These are phyloP conservation scores for Geotrichum siamense DNA, from an alignment of 1,139 yeast species.

Conservation along the genomic window DNA sequence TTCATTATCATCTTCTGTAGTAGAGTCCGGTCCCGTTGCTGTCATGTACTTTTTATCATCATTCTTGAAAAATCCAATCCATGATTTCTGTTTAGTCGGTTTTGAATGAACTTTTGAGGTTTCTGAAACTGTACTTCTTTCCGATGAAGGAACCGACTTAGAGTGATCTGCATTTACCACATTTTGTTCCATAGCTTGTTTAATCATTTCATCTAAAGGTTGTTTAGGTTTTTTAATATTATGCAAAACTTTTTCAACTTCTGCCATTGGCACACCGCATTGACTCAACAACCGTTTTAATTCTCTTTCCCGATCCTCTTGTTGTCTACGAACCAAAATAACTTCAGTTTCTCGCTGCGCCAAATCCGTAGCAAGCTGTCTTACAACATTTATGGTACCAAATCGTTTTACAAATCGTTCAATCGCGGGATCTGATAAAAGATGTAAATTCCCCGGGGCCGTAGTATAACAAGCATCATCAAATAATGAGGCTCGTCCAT, in stretches of 20 bases:
- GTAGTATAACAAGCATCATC: constrained; percentile 26
- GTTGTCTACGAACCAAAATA: constrained; percentile 38
- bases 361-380: constrained; percentile 46
- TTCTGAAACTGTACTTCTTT: constrained; percentile 7
- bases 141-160: constrained; percentile 4
- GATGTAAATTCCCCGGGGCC: constrained; percentile 37
- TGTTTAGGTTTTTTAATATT: constrained; percentile 26
- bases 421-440: constrained; percentile 33
- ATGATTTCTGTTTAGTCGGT: background rate
- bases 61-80: too few species aligned
- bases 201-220: constrained; percentile 28
- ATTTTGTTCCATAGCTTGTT: constrained; percentile 29
- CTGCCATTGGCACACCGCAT: constrained; percentile 42
- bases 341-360: constrained; percentile 46
- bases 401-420: constrained; percentile 37
- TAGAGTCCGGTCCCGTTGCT: constrained; percentile 2
- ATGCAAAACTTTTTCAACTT: constrained; percentile 39
- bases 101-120: constrained; percentile 3
- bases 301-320: constrained; percentile 42
- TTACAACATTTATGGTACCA: constrained; percentile 41
- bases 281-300: constrained; percentile 40
- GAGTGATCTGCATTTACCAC: background rate
- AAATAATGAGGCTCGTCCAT: constrained; percentile 23
- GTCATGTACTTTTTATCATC: background rate
- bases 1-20: constrained; percentile 12